Base-by-base conservation (phyloP, 1,284 basidiomycete species). In the Somion occarium region DNA sequence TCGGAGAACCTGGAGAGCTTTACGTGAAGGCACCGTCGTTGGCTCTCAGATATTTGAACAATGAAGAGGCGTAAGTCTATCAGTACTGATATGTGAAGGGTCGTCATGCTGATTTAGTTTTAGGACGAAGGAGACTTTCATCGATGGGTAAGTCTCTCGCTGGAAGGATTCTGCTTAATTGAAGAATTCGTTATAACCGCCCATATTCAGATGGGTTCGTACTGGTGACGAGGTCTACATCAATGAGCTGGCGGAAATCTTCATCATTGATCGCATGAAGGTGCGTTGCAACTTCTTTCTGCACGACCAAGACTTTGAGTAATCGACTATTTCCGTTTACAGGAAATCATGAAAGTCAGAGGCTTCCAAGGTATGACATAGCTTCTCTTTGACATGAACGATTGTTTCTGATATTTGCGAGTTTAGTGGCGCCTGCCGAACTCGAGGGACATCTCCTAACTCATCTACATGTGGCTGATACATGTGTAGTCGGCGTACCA, bases 401-500 rank as follows among this genome's bases (percentile, higher is more conserved):
- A 18, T 39, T 20, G 23, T 7, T 19, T 7, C 19, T 7, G 38
- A 26, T 15, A 22, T 23, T 45, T 53, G 20, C 52, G 53, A 49
- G 51, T 44, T 2, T 69, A 57, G 79, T 83, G n/a, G 69, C 70
- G 41, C 65, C 67, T 1, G 67, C 69, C 5, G 66, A 69, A 50
- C 61, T 73, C 7, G 68, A 70, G 55, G 69, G 87, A 0, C 86
- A 88, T 64, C 69, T 93, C 25, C 72, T 93, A 53, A 61, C 83
- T 65, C 86, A 91, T 57, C 69, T 76, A 0, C 85, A 86, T 57
- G 82, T 93, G 3, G 73, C 72, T 1, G 85, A 91, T 52, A 76
- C 73, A 1, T 90, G 88, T 58, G 86, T 93, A 11, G 83, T 93
- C 4, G 80, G 88, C 2, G 65, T 91, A 2, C 78, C 77, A 0